These are phyloP conservation scores for Phytopythium cucurbitacearum DNA, from an alignment of 352 stramenopile genomes.

Conservation along the genomic window DNA sequence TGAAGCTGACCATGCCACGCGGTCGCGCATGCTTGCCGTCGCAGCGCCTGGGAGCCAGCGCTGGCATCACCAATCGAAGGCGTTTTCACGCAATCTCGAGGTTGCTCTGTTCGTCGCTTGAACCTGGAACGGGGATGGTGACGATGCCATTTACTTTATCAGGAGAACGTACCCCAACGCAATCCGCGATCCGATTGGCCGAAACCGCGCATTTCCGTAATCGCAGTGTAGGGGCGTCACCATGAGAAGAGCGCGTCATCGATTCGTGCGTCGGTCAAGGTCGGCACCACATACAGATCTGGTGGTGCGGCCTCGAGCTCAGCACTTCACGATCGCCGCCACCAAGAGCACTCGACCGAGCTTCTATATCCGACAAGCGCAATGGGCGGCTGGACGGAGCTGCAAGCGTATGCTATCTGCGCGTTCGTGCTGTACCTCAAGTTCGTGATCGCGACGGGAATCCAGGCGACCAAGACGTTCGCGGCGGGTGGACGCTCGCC, in stretches of 20 bases:
- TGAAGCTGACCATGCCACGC: too few relatives aligned
- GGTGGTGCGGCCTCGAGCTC: neutral
- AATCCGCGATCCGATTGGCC: conserved; percentile 13
- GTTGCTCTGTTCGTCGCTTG: neutral
- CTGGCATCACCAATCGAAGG: too few relatives aligned
- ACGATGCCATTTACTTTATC: neutral
- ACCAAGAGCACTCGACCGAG: neutral
- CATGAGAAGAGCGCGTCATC: conserved; percentile 1
- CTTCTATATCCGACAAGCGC: neutral
- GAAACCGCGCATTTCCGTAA: conserved; percentile 17
- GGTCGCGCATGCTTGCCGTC: too few relatives aligned
- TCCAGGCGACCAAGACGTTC: conserved; percentile 38
- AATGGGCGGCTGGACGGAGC: conserved; percentile 21
- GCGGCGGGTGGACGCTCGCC: conserved; percentile 24
- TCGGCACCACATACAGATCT: too few relatives aligned
- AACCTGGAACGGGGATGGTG: neutral
- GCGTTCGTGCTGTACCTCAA: conserved; percentile 35
- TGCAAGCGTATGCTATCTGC: conserved; percentile 29
- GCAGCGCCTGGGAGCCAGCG: too few relatives aligned
- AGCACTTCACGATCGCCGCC: neutral
- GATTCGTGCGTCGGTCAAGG: neutral
- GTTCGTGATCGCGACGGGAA: conserved; percentile 24
- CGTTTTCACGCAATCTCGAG: conserved; percentile 4
- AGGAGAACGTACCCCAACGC: neutral
- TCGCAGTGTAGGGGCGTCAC: neutral